Conservation (phyloP, 1,284 basidiomycete genomes). For the Puccinia coronata region DNA sequence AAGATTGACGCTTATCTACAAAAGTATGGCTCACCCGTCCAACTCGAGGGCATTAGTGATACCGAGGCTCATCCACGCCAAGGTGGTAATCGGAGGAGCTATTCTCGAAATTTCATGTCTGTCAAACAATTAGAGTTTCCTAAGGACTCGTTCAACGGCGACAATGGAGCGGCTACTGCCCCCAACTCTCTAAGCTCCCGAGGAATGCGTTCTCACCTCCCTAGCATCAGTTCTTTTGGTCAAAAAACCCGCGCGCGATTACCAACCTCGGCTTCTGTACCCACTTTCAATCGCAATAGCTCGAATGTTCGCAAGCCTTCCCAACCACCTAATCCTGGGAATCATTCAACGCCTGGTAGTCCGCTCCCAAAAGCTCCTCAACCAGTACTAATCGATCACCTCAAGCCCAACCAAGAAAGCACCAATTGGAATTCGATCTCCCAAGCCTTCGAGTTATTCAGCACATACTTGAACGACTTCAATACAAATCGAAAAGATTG, state of each 20-base stretch:
- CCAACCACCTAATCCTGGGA: neutral
- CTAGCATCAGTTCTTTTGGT: conserved; percentile 32
- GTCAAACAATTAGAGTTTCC: conserved; percentile 51
- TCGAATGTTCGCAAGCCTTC: neutral
- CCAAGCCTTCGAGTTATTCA: conserved; percentile 16
- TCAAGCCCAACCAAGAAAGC: conserved; percentile 41
- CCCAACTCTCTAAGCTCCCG: conserved; percentile 44
- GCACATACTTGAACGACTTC: conserved; percentile 15
- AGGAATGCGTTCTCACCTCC: conserved; percentile 46
- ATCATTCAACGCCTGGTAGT: neutral
- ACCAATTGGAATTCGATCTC: conserved; percentile 19
- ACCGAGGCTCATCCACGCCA: conserved; percentile 43
- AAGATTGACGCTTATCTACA: conserved; percentile 54
- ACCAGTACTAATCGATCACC: conserved; percentile 40
- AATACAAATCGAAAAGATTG: conserved; percentile 19
- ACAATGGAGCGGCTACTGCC: conserved; percentile 30
- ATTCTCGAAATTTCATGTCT: conserved; percentile 51
- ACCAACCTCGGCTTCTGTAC: conserved; percentile 20
- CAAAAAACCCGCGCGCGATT: conserved; percentile 25
- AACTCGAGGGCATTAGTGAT: conserved; percentile 52
- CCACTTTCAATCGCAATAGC: conserved; percentile 5
- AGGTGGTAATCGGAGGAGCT: conserved; percentile 32
- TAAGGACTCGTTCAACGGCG: conserved; percentile 12
- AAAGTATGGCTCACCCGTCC: conserved; percentile 52
- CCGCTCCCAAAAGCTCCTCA: neutral